phyloP scores from a whole-genome alignment of 257 asterid genomes.

The Euphrasia confusa region DNA sequence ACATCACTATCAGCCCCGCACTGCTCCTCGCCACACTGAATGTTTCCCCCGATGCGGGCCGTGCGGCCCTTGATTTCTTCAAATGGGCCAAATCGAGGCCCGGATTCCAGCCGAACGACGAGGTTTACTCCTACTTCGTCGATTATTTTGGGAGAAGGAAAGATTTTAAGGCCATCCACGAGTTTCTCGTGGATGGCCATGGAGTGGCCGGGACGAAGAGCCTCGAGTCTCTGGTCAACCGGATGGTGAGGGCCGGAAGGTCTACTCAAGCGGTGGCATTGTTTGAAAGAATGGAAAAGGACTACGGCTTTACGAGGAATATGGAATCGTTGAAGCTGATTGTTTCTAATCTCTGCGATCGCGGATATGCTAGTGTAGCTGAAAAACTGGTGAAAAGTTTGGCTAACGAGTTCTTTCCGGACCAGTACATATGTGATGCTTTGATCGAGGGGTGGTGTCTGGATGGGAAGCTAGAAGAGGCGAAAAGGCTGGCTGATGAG shows the following conservation, averaged over 20 bases:
- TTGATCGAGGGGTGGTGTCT: slow-evolving; percentile 83
- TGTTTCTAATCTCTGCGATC: slow-evolving; percentile 58
- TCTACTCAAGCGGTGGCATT: slow-evolving; percentile 56
- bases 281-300: slow-evolving; percentile 68
- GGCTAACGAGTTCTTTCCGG: slow-evolving; percentile 87
- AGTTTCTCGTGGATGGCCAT: slow-evolving; percentile 49
- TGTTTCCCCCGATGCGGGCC: slow-evolving; percentile 68
- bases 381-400: slow-evolving; percentile 83
- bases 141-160: slow-evolving; percentile 84
- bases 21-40: slow-evolving; percentile 51
- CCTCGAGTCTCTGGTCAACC: slow-evolving; percentile 59
- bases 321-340: slow-evolving; percentile 52
- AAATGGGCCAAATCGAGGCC: slow-evolving; percentile 67
- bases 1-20: slow-evolving; percentile 42
- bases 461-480: slow-evolving; percentile 79
- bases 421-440: slow-evolving; percentile 65
- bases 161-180: slow-evolving; percentile 80
- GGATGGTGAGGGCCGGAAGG: slow-evolving; percentile 85
- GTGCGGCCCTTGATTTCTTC: slow-evolving; percentile 59
- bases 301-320: slow-evolving; percentile 58
- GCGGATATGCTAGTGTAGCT: slow-evolving; percentile 74
- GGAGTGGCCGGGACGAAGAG: slow-evolving; percentile 54
- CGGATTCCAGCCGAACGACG: slow-evolving; percentile 46
- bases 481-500: slow-evolving; percentile 63
- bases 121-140: slow-evolving; percentile 50